phyloP scores from a whole-genome alignment of 2,329 filamentous ascomycete genomes.

The Hymenoscyphus salicellus region DNA sequence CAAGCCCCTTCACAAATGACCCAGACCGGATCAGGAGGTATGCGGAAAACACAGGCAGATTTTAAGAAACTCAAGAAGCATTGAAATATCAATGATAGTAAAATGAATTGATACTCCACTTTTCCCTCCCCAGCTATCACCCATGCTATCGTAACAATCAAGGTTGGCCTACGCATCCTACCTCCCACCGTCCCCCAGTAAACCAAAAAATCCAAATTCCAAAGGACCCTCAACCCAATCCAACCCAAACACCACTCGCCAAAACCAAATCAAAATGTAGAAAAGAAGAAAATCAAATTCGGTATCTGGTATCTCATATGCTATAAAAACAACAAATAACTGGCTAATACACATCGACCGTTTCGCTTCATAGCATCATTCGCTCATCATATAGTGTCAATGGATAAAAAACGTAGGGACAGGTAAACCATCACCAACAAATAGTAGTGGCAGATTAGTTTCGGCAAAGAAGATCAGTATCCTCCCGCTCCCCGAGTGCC shows the following conservation, averaged over 20 bases:
- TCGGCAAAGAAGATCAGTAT: background rate
- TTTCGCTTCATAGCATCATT: background rate
- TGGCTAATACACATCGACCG: background rate
- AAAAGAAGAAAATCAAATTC: background rate
- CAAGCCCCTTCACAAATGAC: no score
- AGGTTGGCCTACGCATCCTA: no score
- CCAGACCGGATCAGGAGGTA: no score
- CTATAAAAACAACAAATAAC: background rate
- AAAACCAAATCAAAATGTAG: background rate
- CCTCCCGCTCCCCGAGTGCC: background rate
- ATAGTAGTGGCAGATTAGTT: background rate
- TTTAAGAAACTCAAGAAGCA: no score
- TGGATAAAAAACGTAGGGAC: background rate
- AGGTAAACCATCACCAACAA: background rate
- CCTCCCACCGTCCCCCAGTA: background rate
- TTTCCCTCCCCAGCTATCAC: no score
- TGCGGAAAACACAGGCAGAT: no score
- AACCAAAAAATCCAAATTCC: background rate
- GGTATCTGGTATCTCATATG: conserved; percentile 2
- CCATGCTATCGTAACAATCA: no score
- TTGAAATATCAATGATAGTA: no score
- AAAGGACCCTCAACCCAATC: no score
- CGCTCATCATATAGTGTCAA: background rate
- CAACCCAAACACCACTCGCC: background rate
- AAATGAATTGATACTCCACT: no score